Base-by-base conservation (phyloP, 257 asterid genomes). In the Knoxia roxburghii region DNA sequence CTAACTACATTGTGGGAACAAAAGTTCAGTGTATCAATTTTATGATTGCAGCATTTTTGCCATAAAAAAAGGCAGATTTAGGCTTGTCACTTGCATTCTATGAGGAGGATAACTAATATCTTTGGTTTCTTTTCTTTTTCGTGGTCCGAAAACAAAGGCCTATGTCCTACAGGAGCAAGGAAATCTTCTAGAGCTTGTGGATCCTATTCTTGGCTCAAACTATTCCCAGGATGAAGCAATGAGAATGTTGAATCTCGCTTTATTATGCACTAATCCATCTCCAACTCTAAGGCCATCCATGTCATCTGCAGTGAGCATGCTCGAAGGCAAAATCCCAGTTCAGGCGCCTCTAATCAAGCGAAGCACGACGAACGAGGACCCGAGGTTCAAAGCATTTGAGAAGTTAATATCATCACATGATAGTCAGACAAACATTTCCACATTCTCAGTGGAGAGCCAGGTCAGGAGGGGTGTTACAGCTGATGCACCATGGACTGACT, bases 111-210 rank as follows among this genome's bases (percentile, higher is more conserved):
- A 21, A 50, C 10, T n/a, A 37, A 37, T 20, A 12, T 35, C 10
- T 60, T 21, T n/a, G n/a, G n/a, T n/a, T n/a, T 14, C 0, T 35
- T 7, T n/a, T 51, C 1, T 10, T 58, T 55, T 45, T 43, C 39
- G 13, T 45, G 41, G 21, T 17, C 18, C 61, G 66, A 56, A 46
- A 40, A 11, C 77, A 58, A 68, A 92, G 97, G 98, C 98, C 17
- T 90, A 87, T 64, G 95, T 89, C 65, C 85, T 78, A 48, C 88
- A 86, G 37, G 98, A 92, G 81, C 97, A 89, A 77, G 97, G 96
- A 14, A 87, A 79, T 66, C 93, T 92, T 49, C 70, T 86, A 43
- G 97, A 92, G 8, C 89, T 92, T 4, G 96, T 87, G 72, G 98
- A 92, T 72, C 96, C 96, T 3, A 37, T 40, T 49, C 91, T 92